These are phyloP conservation scores for Saturnispora quitensis DNA, from an alignment of 805 yeast species.

Conservation along the genomic window DNA sequence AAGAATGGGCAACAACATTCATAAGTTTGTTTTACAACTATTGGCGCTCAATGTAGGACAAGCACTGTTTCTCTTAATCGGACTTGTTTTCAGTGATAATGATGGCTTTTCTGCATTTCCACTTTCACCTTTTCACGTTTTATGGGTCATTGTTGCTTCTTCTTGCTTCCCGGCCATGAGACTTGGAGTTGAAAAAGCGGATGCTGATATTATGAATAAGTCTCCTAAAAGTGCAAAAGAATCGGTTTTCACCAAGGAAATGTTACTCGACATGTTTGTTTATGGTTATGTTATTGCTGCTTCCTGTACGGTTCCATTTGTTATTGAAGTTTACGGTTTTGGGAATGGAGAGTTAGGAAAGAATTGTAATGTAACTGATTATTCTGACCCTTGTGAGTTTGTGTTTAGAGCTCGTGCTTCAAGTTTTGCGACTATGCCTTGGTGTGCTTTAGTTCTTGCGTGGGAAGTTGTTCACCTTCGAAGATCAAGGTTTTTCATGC, in stretches of 20 bases:
- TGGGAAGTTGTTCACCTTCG: slow-evolving; percentile 77
- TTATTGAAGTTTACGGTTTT: slow-evolving; percentile 54
- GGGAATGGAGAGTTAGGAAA: slow-evolving; percentile 59
- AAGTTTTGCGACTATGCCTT: slow-evolving; percentile 73
- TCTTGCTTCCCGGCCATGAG: slow-evolving; percentile 85
- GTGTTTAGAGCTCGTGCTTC: slow-evolving; percentile 73
- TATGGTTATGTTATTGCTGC: slow-evolving; percentile 72
- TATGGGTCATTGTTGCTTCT: slow-evolving; percentile 72
- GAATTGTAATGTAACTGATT: slow-evolving; percentile 45
- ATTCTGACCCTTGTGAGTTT: slow-evolving; percentile 39
- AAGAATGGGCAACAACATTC: slow-evolving; percentile 69
- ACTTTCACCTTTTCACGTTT: slow-evolving; percentile 67
- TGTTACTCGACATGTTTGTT: slow-evolving; percentile 56
- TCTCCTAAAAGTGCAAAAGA: slow-evolving; percentile 51
- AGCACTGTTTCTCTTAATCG: slow-evolving; percentile 59
- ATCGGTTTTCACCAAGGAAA: slow-evolving; percentile 56
- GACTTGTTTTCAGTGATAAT: slow-evolving; percentile 59
- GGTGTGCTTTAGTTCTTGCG: slow-evolving; percentile 75
- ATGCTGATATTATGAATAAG: slow-evolving; percentile 51
- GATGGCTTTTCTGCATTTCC: slow-evolving; percentile 71
- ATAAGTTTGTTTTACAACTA: slow-evolving; percentile 66
- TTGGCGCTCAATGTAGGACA: slow-evolving; percentile 68
- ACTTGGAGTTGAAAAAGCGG: slow-evolving; percentile 58
- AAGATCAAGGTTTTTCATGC: slow-evolving; percentile 62
- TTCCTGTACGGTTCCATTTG: slow-evolving; percentile 58